Percentiles rank a stretch among this genome's conserved stretches.
phyloP scores from a whole-genome alignment of 768 basidiomycete genomes.

The Lentinula guzmanii region DNA sequence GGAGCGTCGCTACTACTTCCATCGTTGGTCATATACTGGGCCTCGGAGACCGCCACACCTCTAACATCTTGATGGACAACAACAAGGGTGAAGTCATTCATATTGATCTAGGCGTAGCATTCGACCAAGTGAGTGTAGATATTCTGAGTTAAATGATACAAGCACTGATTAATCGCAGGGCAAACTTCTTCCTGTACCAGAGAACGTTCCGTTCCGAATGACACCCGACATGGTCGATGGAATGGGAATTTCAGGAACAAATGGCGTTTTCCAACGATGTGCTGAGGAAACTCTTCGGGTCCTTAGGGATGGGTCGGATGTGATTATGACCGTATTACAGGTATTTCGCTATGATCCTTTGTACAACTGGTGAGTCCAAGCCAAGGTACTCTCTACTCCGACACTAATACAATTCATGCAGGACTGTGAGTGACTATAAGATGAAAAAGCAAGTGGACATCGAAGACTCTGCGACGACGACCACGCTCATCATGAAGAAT shows the following conservation, averaged over 20 bases:
- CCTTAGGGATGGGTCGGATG: conserved; percentile 73
- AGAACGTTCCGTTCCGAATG: conserved; percentile 91
- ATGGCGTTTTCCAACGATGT: conserved; percentile 93
- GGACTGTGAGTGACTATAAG: conserved; percentile 78
- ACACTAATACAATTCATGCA: conserved; percentile 17
- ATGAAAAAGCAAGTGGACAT: conserved; percentile 54
- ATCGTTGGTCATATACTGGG: conserved; percentile 93
- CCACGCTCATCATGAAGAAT: conserved; percentile 14
- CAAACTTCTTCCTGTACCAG: conserved; percentile 69
- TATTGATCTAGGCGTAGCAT: conserved; percentile 95
- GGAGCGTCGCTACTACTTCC: conserved; percentile 89
- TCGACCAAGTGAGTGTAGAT: conserved; percentile 68
- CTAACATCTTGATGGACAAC: conserved; percentile 88
- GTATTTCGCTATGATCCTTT: conserved; percentile 97
- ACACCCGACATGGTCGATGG: conserved; percentile 94
- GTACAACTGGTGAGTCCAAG: conserved; percentile 70
- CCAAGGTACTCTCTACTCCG: neutral
- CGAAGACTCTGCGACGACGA: conserved; percentile 19
- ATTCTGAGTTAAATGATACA: conserved; percentile 1
- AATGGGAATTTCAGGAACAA: conserved; percentile 82
- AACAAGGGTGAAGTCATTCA: conserved; percentile 84
- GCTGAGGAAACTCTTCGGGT: conserved; percentile 94
- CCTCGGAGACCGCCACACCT: conserved; percentile 86
- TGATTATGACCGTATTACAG: conserved; percentile 92
- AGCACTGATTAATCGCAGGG: conserved; percentile 49